Base-by-base conservation (phyloP, 2,329 filamentous ascomycete species). In the Paraphaeosphaeria minitans region DNA sequence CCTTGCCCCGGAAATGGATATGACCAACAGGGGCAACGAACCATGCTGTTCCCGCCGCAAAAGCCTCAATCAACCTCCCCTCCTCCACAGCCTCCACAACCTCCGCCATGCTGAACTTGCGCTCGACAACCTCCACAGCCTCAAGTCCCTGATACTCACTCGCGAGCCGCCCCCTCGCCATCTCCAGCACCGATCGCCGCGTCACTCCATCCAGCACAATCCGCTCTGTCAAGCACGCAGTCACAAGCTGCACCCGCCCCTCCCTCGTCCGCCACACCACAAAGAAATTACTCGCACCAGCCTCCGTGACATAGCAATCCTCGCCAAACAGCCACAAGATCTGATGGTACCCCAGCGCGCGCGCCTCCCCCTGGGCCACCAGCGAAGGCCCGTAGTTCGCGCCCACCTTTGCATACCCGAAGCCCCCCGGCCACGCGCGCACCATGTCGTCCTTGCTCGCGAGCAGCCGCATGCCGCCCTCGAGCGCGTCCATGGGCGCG, bases 241-340 rank as follows among this genome's bases (percentile, higher is more conserved):
- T 97, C 56, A 97, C 83, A 33, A 97, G 82, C 80, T 95, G 84
- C 24, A 84, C 72, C 68, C 82, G 84, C 8, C 85, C 87, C 66
- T 88, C 84, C 73, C 83, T 85, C 48, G 83, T 85, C 72, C 83
- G 84, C 91, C 90, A 93, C 13, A 97, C 81, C 8, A 96, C 82
- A 72, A 97, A 96, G 80, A 97, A 97, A 79, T 97, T 97, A 71
- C 87, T 91, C 13, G 92, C 93, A 4, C 93, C 93, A 2, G 93
- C 93, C 81, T 97, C 93, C 2, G 93, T 97, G 63, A 96, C 93
- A 73, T 87, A 86, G 53, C 85, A 86, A 66, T 94, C 84, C 42
- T 85, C 77, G 1, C 92, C 92, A 71, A 96, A 95, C 52, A 97
- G 84, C 93, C 93, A 97, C n/a, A 97, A 84, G 56, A 97, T 89